phyloP scores from a whole-genome alignment of 2,329 filamentous ascomycete genomes.

The Trichoderma pleuroti region DNA sequence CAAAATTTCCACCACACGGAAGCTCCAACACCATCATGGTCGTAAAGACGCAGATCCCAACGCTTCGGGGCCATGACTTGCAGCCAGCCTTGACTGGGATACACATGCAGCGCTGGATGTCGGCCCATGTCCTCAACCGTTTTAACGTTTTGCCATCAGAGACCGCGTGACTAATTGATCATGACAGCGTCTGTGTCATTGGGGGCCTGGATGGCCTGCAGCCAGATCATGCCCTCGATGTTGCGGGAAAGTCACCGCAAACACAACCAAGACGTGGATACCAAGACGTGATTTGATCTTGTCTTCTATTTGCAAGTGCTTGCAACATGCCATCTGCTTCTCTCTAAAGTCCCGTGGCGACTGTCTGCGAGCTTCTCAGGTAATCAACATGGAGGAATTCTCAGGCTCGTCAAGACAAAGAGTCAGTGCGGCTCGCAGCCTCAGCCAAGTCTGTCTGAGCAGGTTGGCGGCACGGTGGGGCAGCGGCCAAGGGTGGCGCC shows the following conservation, averaged over 20 bases:
- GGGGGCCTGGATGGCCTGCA: not conserved
- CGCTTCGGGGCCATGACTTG: not conserved
- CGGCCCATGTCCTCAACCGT: not conserved
- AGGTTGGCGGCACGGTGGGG: slow-evolving; percentile 6
- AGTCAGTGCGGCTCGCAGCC: not conserved
- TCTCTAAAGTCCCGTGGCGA: not conserved
- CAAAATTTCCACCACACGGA: not conserved
- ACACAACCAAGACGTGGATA: not conserved
- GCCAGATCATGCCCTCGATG: not conserved
- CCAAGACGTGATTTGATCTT: not conserved
- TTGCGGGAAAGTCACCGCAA: not conserved
- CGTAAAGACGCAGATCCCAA: not conserved
- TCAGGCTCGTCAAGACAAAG: not conserved
- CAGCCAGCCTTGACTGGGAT: not conserved
- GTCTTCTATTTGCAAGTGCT: not conserved
- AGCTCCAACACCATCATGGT: not conserved
- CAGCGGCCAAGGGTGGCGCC: slow-evolving; percentile 1
- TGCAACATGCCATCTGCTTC: not conserved
- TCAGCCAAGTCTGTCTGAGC: not conserved
- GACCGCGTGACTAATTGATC: not conserved
- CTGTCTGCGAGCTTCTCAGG: not conserved
- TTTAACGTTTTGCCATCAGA: not conserved
- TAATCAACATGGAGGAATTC: not conserved
- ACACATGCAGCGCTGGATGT: not conserved
- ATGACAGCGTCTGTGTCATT: not conserved